phyloP scores from a whole-genome alignment of 352 stramenopile genomes.

The Saprolegnia diclina region DNA sequence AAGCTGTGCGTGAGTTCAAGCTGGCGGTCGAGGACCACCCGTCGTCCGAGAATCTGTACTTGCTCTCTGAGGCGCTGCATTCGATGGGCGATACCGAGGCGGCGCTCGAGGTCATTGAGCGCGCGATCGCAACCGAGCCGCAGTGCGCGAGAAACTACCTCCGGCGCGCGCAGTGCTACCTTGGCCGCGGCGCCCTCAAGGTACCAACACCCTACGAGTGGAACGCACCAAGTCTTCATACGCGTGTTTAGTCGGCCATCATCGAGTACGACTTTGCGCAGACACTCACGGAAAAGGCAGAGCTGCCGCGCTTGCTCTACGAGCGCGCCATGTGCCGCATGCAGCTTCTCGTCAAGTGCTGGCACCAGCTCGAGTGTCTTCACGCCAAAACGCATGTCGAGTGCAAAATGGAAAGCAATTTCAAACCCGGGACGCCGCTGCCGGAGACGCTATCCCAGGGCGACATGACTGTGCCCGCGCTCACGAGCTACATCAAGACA shows the following conservation, averaged over 20 bases:
- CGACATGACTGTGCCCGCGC: slow-evolving; percentile 45
- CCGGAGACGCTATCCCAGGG: slow-evolving; percentile 33
- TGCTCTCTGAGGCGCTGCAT: slow-evolving; percentile 72
- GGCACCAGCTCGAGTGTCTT: slow-evolving; percentile 17
- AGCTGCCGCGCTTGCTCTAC: slow-evolving; percentile 46
- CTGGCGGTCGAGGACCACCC: slow-evolving; percentile 49
- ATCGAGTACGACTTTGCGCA: slow-evolving; percentile 62
- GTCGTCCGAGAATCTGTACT: slow-evolving; percentile 64
- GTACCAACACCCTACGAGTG: no score
- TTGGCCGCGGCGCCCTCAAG: slow-evolving; percentile 17
- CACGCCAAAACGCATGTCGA: slow-evolving; percentile 28
- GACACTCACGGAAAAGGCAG: slow-evolving; percentile 50
- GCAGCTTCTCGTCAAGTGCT: slow-evolving; percentile 35
- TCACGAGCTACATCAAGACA: slow-evolving; percentile 48
- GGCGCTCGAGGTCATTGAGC: slow-evolving; percentile 63
- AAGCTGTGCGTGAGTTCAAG: slow-evolving; percentile 60
- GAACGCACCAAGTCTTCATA: no score
- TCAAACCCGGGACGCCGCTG: background rate
- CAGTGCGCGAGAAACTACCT: slow-evolving; percentile 57
- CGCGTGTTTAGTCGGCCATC: slow-evolving; percentile 40
- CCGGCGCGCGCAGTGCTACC: slow-evolving; percentile 43
- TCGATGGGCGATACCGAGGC: slow-evolving; percentile 76
- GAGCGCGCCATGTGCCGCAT: slow-evolving; percentile 67
- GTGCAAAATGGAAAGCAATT: slow-evolving; percentile 37
- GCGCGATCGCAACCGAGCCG: slow-evolving; percentile 56